A percentile compares a stretch with the other conserved stretches of the same genome.
Evolutionary conservation across 768 basidiomycete genomes (phyloP).

Genomic region (Symmetrospora coprosmae): DNA sequence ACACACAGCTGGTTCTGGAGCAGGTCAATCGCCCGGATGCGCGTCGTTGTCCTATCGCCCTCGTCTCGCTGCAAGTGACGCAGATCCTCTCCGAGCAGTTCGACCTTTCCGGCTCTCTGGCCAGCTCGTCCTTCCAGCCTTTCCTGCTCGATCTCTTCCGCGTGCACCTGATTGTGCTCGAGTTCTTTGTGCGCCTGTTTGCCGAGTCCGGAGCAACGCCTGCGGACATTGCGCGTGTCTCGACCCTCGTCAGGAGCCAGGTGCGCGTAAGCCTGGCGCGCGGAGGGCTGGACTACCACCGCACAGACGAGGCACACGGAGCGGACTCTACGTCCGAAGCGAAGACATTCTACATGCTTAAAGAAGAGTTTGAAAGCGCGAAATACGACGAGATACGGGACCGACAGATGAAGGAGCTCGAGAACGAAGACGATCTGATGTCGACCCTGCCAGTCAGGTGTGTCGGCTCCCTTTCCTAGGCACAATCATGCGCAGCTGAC

Average conservation of each 20-base stretch:
- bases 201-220: slow-evolving; percentile 63
- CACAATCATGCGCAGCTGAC: background rate
- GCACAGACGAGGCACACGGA: background rate
- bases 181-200: slow-evolving; percentile 89
- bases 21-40: slow-evolving; percentile 60
- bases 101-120: slow-evolving; percentile 45
- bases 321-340: background rate
- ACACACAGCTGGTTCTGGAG: slow-evolving; percentile 64
- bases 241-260: slow-evolving; percentile 69
- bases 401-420: slow-evolving; percentile 77
- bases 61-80: slow-evolving; percentile 70
- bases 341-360: background rate
- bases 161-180: slow-evolving; percentile 63
- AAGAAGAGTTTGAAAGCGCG: slow-evolving; percentile 16
- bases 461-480: slow-evolving; percentile 30
- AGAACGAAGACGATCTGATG: slow-evolving; percentile 71
- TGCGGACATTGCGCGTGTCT: slow-evolving; percentile 64
- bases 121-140: slow-evolving; percentile 41
- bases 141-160: slow-evolving; percentile 67
- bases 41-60: slow-evolving; percentile 66
- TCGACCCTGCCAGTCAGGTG: slow-evolving; percentile 75
- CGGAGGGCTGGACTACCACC: background rate
- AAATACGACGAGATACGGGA: slow-evolving; percentile 47
- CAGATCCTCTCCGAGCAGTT: slow-evolving; percentile 72
- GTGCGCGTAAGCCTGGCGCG: slow-evolving; percentile 43